phyloP scores from a whole-genome alignment of 1,139 yeast genomes.

The Arxiozyma slooffiae region DNA sequence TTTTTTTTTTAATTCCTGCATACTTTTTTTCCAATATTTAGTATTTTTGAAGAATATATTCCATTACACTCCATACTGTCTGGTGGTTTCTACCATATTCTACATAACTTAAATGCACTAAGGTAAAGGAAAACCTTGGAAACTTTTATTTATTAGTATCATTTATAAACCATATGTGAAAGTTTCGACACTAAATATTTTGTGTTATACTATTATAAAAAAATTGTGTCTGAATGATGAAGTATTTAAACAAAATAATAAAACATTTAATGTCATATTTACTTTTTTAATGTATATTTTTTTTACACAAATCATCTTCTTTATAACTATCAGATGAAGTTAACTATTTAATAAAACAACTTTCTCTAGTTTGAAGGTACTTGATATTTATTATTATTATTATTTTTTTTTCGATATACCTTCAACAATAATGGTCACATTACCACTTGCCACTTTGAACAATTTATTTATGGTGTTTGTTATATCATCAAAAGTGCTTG shows the following conservation, averaged over 20 bases:
- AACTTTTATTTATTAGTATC: slow-evolving; percentile 31
- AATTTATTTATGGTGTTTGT: slow-evolving; percentile 60
- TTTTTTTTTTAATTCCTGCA: slow-evolving; percentile 25
- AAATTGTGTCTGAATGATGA: slow-evolving; percentile 53
- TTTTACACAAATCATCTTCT: slow-evolving; percentile 16
- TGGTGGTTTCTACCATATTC: no score
- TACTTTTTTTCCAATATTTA: slow-evolving; percentile 31
- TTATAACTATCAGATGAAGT: slow-evolving; percentile 30
- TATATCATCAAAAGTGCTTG: slow-evolving; percentile 64
- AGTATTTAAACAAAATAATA: no score
- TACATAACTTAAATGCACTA: neutral
- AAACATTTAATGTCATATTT: no score
- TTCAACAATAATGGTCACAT: slow-evolving; percentile 44
- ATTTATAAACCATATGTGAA: slow-evolving; percentile 41
- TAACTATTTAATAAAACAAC: slow-evolving; percentile 48
- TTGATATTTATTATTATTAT: no score
- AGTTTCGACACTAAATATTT: slow-evolving; percentile 41
- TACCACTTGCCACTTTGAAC: slow-evolving; percentile 49
- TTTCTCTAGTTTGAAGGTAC: slow-evolving; percentile 39
- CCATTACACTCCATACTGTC: slow-evolving; percentile 7
- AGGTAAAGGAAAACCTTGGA: slow-evolving; percentile 15
- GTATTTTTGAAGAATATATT: slow-evolving; percentile 19
- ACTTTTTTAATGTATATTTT: slow-evolving; percentile 35
- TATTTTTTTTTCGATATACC: slow-evolving; percentile 50
- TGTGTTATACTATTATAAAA: slow-evolving; percentile 46